Conservation (phyloP, 2,329 filamentous ascomycete genomes). For the Aspergillus pseudotamarii region DNA sequence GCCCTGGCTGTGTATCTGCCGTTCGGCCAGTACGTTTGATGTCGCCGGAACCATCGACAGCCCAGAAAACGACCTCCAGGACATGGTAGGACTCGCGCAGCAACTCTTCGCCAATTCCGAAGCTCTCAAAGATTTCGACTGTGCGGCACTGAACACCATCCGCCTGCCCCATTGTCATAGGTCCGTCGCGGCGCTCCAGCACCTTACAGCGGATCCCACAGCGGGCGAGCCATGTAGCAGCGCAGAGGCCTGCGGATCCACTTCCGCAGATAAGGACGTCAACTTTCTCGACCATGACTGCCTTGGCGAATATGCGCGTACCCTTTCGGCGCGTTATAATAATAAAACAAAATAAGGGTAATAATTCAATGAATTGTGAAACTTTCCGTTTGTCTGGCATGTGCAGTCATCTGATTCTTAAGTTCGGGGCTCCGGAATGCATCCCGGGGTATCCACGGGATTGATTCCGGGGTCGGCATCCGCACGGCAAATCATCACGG, state of each 20-base stretch:
- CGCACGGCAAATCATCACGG: conserved; percentile 1
- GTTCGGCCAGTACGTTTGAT: conserved; percentile 54
- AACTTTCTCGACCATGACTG: conserved; percentile 25
- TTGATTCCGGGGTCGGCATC: conserved; percentile 15
- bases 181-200: conserved; percentile 59
- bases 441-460: conserved; percentile 18
- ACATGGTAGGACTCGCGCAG: conserved; percentile 62
- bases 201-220: conserved; percentile 60
- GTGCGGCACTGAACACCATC: conserved; percentile 65
- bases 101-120: conserved; percentile 58
- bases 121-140: conserved; percentile 64
- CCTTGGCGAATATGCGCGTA: not conserved
- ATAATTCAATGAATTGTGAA: not conserved
- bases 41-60: conserved; percentile 34
- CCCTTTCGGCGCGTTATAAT: not conserved
- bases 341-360: not conserved
- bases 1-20: conserved; percentile 57
- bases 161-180: conserved; percentile 62
- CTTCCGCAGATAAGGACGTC: conserved; percentile 65
- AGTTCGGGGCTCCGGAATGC: conserved; percentile 18
- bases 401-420: conserved; percentile 9
- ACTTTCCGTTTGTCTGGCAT: conserved; percentile 17
- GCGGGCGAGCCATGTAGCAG: conserved; percentile 63
- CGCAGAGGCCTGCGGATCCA: conserved; percentile 64
- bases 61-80: conserved; percentile 62